These are phyloP conservation scores for Sindora glabra DNA, from an alignment of 306 rosid genomes.

Conservation along the genomic window DNA sequence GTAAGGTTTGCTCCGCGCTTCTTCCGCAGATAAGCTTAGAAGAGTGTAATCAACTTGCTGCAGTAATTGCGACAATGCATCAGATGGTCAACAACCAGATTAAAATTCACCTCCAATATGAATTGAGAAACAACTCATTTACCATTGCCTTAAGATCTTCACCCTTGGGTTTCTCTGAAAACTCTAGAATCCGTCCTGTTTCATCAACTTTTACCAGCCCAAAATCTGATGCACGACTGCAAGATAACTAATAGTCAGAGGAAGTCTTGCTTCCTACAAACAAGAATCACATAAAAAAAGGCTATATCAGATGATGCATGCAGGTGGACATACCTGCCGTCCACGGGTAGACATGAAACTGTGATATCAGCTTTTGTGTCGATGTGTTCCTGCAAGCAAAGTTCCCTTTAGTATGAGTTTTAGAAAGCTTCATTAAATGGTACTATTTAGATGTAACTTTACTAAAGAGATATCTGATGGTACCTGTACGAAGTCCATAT, in stretches of 20 bases:
- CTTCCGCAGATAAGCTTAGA: constrained; percentile 70
- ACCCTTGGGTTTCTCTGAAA: constrained; percentile 92
- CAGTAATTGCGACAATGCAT: constrained; percentile 19
- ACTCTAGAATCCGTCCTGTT: constrained; percentile 61
- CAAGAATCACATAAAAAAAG: not conserved
- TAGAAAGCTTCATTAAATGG: too few species aligned
- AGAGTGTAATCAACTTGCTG: constrained; percentile 84
- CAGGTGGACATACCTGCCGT: constrained; percentile 51
- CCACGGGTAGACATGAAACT: constrained; percentile 90
- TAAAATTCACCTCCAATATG: not conserved
- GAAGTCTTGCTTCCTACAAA: too few species aligned
- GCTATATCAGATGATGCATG: not conserved
- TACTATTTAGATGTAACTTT: too few species aligned
- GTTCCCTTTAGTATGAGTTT: constrained; percentile 6
- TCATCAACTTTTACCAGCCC: constrained; percentile 82
- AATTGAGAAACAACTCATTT: constrained; percentile 7
- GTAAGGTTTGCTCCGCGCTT: constrained; percentile 55
- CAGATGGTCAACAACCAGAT: constrained; percentile 4
- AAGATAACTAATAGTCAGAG: not conserved
- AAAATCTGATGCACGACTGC: constrained; percentile 89
- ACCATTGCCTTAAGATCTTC: constrained; percentile 87
- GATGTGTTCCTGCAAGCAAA: constrained; percentile 58
- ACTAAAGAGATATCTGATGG: too few species aligned
- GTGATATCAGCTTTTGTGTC: constrained; percentile 93
- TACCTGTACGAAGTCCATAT: constrained; percentile 78